Conservation (phyloP, 352 stramenopile species). For the Aphanomyces cochlioides region DNA sequence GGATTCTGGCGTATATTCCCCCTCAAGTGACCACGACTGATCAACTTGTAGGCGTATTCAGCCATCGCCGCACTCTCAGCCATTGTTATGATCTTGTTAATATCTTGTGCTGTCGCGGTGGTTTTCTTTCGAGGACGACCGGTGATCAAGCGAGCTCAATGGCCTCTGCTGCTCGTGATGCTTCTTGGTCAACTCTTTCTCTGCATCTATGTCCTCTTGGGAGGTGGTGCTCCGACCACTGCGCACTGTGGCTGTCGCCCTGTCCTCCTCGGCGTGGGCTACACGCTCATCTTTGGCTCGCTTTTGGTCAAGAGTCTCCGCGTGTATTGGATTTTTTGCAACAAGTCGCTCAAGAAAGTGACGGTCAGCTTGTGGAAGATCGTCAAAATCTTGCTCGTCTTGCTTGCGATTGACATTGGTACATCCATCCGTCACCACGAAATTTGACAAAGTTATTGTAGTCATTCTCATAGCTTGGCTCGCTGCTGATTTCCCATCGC, state of each 20-base stretch:
- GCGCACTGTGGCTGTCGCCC: slow-evolving; percentile 40
- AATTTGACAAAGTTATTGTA: neutral
- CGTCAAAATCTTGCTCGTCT: slow-evolving; percentile 42
- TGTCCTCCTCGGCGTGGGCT: slow-evolving; percentile 37
- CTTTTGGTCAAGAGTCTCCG: slow-evolving; percentile 48
- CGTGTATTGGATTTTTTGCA: slow-evolving; percentile 53
- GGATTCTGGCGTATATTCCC: neutral
- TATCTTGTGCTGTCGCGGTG: slow-evolving; percentile 34
- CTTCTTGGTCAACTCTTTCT: slow-evolving; percentile 48
- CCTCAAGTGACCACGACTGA: neutral
- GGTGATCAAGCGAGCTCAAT: slow-evolving; percentile 68
- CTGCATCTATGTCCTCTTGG: slow-evolving; percentile 39
- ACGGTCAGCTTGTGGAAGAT: slow-evolving; percentile 39
- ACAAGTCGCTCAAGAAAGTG: slow-evolving; percentile 42
- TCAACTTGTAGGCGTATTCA: neutral
- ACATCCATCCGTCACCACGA: neutral
- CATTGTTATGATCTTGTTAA: slow-evolving; percentile 23
- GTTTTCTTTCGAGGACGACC: slow-evolving; percentile 43
- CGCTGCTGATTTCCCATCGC: slow-evolving; percentile 37
- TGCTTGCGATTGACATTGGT: slow-evolving; percentile 38
- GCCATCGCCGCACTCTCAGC: slow-evolving; percentile 17
- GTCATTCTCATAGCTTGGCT: slow-evolving; percentile 45
- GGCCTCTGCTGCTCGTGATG: slow-evolving; percentile 50
- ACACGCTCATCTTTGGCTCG: slow-evolving; percentile 46
- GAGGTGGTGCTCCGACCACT: slow-evolving; percentile 42